These are phyloP conservation scores for Boechera divaricarpa DNA, from an alignment of 345 rosid species.

Conservation along the genomic window DNA sequence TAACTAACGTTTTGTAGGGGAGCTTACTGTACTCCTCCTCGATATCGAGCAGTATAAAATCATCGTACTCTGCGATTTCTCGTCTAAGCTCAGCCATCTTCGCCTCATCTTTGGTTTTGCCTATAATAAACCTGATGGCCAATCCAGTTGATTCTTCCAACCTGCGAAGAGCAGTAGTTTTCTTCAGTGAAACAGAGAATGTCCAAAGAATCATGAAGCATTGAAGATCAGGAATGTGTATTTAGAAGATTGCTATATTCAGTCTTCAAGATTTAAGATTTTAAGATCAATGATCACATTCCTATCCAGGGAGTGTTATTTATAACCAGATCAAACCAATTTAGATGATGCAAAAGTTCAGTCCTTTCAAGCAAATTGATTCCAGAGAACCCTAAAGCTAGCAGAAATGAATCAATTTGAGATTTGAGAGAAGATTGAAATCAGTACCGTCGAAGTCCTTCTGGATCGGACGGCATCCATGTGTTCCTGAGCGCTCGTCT, in stretches of 20 bases:
- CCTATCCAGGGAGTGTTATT: background rate
- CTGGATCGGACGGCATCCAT: slow-evolving; percentile 90
- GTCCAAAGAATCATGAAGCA: slow-evolving; percentile 15
- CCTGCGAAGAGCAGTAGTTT: slow-evolving; percentile 43
- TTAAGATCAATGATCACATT: slow-evolving; percentile 7
- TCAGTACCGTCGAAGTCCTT: slow-evolving; percentile 74
- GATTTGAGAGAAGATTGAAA: slow-evolving; percentile 18
- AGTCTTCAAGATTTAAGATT: slow-evolving; percentile 12
- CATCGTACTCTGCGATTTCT: slow-evolving; percentile 81
- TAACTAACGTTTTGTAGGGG: slow-evolving; percentile 95
- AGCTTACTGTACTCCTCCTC: slow-evolving; percentile 99
- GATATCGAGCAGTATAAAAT: slow-evolving; percentile 80
- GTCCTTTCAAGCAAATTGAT: slow-evolving; percentile 1
- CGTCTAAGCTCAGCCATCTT: slow-evolving; percentile 71
- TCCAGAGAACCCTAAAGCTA: slow-evolving; percentile 26
- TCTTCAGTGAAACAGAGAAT: background rate
- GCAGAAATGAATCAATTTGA: slow-evolving; percentile 1
- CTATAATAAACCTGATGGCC: slow-evolving; percentile 80
- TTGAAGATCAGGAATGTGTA: background rate
- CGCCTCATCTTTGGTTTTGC: slow-evolving; percentile 60
- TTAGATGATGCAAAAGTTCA: slow-evolving; percentile 8
- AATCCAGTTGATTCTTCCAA: slow-evolving; percentile 92
- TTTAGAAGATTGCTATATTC: background rate
- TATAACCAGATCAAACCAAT: slow-evolving; percentile 18
- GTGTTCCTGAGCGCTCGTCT: slow-evolving; percentile 79